A percentile compares a stretch with the other conserved stretches of the same genome.
Evolutionary conservation across 768 basidiomycete genomes (phyloP).

Genomic region (Calocybe cyanea): DNA sequence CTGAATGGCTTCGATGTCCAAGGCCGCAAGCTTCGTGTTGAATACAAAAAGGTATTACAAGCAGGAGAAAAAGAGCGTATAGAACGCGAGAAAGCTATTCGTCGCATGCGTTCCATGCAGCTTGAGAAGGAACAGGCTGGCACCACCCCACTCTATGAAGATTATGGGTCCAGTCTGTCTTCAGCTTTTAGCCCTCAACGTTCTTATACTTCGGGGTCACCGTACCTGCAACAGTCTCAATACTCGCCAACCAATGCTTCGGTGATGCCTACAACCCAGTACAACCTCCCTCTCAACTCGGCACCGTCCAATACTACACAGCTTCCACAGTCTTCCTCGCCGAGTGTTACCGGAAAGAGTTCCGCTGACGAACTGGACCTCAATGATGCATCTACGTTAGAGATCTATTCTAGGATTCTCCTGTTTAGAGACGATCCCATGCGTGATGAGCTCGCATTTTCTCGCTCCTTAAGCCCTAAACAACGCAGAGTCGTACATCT

Average conservation of each 20-base stretch:
- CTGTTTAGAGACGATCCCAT: constrained; percentile 97
- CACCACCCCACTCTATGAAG: constrained; percentile 59
- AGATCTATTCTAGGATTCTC: constrained; percentile 94
- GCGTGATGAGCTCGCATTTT: constrained; percentile 96
- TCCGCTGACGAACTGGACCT: constrained; percentile 79
- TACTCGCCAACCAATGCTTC: constrained; percentile 65
- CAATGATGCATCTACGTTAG: constrained; percentile 92
- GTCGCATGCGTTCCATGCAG: constrained; percentile 97
- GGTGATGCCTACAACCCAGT: constrained; percentile 41
- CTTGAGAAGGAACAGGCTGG: constrained; percentile 75
- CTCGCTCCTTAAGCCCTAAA: constrained; percentile 77
- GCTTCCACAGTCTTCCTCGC: constrained; percentile 53
- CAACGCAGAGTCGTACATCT: constrained; percentile 93
- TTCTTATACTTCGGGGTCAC: constrained; percentile 62
- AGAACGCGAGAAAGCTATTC: constrained; percentile 96
- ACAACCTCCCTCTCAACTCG: constrained; percentile 40
- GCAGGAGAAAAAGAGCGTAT: constrained; percentile 99
- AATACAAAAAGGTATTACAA: constrained; percentile 99
- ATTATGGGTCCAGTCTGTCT: constrained; percentile 62
- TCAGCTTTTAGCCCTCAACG: constrained; percentile 67
- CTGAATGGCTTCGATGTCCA: constrained; percentile 95
- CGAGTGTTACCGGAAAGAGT: constrained; percentile 63
- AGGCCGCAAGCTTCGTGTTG: constrained; percentile 95
- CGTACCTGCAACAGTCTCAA: constrained; percentile 52
- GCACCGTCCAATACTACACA: constrained; percentile 51